These are phyloP conservation scores for Calendula officinalis DNA, from an alignment of 129 eudicot genomes.

Conservation along the genomic window DNA sequence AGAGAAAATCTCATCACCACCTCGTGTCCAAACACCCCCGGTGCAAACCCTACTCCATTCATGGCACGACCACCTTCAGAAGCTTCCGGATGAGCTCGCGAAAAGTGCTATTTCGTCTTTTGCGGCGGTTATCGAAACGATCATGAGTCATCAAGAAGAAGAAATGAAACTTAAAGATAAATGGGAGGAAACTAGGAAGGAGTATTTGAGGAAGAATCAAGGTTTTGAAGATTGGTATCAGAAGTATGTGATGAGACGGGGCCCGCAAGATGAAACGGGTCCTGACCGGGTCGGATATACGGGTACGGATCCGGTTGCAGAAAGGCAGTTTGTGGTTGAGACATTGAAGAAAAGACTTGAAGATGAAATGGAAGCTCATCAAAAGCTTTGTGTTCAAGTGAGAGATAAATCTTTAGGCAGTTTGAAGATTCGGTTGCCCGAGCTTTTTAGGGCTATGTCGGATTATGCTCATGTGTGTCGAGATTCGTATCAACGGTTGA, in stretches of 20 bases:
- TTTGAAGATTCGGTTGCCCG: constrained; percentile 76
- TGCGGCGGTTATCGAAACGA: constrained; percentile 76
- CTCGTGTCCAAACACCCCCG: constrained; percentile 62
- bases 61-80: constrained; percentile 87
- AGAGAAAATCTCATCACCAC: constrained; percentile 86
- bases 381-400: constrained; percentile 74
- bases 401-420: constrained; percentile 86
- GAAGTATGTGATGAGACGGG: constrained; percentile 54
- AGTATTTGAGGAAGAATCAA: constrained; percentile 58
- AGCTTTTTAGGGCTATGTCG: constrained; percentile 80
- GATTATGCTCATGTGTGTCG: constrained; percentile 67
- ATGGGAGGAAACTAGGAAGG: constrained; percentile 80
- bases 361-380: constrained; percentile 82
- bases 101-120: constrained; percentile 76
- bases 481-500: constrained; percentile 58
- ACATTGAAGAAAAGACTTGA: constrained; percentile 72
- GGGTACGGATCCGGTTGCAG: constrained; percentile 52
- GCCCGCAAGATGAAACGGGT: constrained; percentile 51
- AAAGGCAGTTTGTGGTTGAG: constrained; percentile 68
- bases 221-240: constrained; percentile 90
- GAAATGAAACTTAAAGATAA: constrained; percentile 88
- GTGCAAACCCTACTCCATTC: constrained; percentile 69
- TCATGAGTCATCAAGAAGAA: constrained; percentile 73
- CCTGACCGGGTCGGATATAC: constrained; percentile 39
- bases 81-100: constrained; percentile 90